Evolutionary conservation across 257 asterid species (phyloP).

Genomic region (Primulina eburnea): DNA sequence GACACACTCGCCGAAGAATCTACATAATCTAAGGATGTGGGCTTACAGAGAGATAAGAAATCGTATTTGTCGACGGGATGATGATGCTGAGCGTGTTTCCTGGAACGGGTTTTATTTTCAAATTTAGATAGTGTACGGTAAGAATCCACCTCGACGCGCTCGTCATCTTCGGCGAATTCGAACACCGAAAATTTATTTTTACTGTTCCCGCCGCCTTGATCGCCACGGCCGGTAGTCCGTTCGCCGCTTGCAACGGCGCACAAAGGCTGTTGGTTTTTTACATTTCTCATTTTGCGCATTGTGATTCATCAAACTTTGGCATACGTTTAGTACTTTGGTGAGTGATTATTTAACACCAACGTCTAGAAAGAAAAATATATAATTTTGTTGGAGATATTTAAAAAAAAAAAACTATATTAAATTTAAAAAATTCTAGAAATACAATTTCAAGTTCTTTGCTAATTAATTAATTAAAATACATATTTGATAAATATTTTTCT

Average conservation of each 20-base stretch:
- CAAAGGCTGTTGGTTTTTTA: neutral
- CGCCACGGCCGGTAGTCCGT: constrained; percentile 7
- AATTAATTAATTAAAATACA: no score
- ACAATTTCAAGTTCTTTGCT: no score
- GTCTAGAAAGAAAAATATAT: no score
- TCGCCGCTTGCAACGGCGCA: constrained; percentile 21
- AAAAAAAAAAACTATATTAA: no score
- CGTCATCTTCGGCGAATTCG: constrained; percentile 53
- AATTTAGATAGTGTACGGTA: constrained; percentile 35
- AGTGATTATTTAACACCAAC: no score
- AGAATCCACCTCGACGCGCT: constrained; percentile 37
- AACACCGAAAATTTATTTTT: constrained; percentile 36
- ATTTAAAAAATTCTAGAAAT: no score
- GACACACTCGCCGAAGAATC: no score
- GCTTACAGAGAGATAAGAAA: constrained; percentile 58
- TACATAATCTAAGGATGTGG: neutral
- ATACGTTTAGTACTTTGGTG: no score
- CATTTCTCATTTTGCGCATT: constrained; percentile 32
- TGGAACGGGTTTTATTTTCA: constrained; percentile 29
- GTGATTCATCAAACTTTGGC: neutral
- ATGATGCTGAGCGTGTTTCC: constrained; percentile 9
- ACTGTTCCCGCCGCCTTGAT: constrained; percentile 21
- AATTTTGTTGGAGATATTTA: no score
- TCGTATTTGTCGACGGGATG: constrained; percentile 45
- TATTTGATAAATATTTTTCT: no score